phyloP scores from a whole-genome alignment of 1,139 yeast species.

The Lipomyces yarrowii region DNA sequence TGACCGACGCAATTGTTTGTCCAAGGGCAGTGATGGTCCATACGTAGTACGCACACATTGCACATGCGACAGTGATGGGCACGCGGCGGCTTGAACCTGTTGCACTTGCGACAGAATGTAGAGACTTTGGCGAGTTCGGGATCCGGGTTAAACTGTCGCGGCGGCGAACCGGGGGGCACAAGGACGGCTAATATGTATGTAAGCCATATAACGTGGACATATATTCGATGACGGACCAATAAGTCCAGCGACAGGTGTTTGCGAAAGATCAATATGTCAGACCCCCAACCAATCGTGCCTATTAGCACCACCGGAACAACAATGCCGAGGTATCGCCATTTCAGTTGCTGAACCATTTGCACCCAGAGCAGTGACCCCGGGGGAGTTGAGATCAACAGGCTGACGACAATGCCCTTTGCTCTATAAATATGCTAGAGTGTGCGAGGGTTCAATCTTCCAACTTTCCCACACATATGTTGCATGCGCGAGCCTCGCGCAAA shows the following conservation, averaged over 20 bases:
- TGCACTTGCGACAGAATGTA: constrained; percentile 52
- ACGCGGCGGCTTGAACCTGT: constrained; percentile 69
- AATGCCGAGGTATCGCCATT: constrained; percentile 24
- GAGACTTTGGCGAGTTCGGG: constrained; percentile 7
- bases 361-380: neutral
- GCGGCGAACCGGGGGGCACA: constrained; percentile 63
- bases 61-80: constrained; percentile 72
- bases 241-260: constrained; percentile 47
- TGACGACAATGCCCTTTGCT: neutral
- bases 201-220: constrained; percentile 66
- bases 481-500: no score
- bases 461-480: no score
- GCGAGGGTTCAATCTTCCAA: no score
- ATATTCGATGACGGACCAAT: constrained; percentile 55
- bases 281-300: constrained; percentile 61
- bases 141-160: constrained; percentile 45
- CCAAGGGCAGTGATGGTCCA: constrained; percentile 94
- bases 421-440: neutral
- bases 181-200: constrained; percentile 64
- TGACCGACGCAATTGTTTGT: constrained; percentile 83
- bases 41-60: constrained; percentile 61
- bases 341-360: constrained; percentile 23
- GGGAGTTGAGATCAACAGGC: neutral
- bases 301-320: constrained; percentile 70
- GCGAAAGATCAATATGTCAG: constrained; percentile 58